Percentiles rank a stretch among this genome's conserved stretches.
phyloP scores from a whole-genome alignment of 371 early-diverging fungal genomes.

The Lichtheimia corymbifera region DNA sequence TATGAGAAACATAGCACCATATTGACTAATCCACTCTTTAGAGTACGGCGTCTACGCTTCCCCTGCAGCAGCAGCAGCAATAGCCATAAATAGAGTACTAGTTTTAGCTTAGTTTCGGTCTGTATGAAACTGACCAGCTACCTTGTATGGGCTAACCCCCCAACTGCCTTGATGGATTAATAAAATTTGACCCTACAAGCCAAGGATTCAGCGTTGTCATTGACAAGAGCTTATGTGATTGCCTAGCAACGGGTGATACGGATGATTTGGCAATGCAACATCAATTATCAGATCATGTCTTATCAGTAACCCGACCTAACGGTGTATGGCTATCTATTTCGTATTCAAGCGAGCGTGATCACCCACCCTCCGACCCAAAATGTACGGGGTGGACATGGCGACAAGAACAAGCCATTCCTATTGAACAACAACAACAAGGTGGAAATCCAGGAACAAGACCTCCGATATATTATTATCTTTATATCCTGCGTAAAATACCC shows the following conservation, averaged over 20 bases:
- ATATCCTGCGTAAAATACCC: slow-evolving; percentile 21
- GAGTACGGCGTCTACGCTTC: too few relatives aligned
- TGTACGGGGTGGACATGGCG: slow-evolving; percentile 23
- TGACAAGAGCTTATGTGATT: slow-evolving; percentile 45
- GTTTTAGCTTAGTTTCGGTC: too few relatives aligned
- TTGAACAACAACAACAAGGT: slow-evolving; percentile 24
- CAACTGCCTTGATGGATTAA: slow-evolving; percentile 24
- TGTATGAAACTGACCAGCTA: too few relatives aligned
- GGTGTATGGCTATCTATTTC: slow-evolving; percentile 37
- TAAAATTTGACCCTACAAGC: slow-evolving; percentile 10
- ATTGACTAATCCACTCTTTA: too few relatives aligned
- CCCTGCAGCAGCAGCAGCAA: too few relatives aligned
- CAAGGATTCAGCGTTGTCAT: slow-evolving; percentile 22
- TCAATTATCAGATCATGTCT: slow-evolving; percentile 19
- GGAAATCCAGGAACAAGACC: slow-evolving; percentile 35
- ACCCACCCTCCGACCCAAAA: slow-evolving; percentile 7
- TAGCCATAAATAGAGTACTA: too few relatives aligned
- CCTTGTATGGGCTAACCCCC: too few relatives aligned
- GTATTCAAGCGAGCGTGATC: slow-evolving; percentile 30
- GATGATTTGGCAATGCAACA: slow-evolving; percentile 23
- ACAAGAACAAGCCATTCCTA: slow-evolving; percentile 19
- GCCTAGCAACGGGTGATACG: slow-evolving; percentile 47
- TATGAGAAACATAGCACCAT: too few relatives aligned
- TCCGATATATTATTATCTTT: slow-evolving; percentile 30
- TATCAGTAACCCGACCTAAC: slow-evolving; percentile 17